These are phyloP conservation scores for Tricholomella constricta DNA, from an alignment of 768 basidiomycete species.

Conservation along the genomic window DNA sequence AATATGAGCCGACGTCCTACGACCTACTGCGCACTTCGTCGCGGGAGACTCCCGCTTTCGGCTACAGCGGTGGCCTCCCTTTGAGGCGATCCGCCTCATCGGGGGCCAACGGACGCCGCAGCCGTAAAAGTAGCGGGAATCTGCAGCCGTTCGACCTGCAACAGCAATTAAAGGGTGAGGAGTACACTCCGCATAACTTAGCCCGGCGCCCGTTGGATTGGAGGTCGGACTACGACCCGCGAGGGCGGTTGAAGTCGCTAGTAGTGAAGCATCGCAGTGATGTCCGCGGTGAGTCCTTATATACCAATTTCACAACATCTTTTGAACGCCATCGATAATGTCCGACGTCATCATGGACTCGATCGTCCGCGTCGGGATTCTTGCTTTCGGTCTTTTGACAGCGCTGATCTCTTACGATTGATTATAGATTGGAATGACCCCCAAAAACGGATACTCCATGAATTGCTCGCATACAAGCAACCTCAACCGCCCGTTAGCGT, in stretches of 20 bases:
- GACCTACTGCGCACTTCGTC: conserved; percentile 21
- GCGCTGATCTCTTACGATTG: conserved; percentile 21
- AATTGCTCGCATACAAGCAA: conserved; percentile 29
- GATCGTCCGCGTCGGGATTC: neutral
- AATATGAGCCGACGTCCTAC: neutral
- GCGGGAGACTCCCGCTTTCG: conserved; percentile 6
- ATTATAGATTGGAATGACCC: conserved; percentile 27
- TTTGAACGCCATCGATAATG: neutral
- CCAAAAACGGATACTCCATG: conserved; percentile 30
- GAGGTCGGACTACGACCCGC: conserved; percentile 41
- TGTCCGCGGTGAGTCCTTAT: conserved; percentile 32
- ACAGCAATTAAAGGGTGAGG: conserved; percentile 18
- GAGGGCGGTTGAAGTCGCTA: conserved; percentile 28
- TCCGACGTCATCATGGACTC: neutral
- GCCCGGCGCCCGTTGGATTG: conserved; percentile 44
- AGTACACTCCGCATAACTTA: conserved; percentile 35
- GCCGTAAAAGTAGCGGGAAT: conserved; percentile 2
- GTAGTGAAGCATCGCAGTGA: conserved; percentile 31
- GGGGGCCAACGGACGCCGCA: conserved; percentile 1
- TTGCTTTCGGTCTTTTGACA: neutral
- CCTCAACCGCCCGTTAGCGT: conserved; percentile 41
- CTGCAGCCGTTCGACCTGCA: conserved; percentile 24
- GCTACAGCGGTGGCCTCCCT: neutral
- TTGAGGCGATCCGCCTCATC: conserved; percentile 18
- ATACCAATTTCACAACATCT: neutral